Evolutionary conservation across 495 filamentous ascomycete species (phyloP), one percentile per base, ranked within the genome.

Genomic region (Aspergillus leporis): DNA sequence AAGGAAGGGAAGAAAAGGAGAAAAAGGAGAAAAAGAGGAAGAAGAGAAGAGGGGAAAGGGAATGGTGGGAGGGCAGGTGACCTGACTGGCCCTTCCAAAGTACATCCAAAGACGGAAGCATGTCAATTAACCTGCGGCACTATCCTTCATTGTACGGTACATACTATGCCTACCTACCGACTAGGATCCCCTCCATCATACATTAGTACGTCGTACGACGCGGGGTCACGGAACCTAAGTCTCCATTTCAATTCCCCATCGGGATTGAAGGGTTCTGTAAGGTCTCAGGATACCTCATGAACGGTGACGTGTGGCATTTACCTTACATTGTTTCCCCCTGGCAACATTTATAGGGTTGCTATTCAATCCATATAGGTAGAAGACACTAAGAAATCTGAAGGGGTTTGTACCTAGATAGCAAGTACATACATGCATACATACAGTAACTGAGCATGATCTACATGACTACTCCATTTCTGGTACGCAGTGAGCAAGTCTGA

Each of bases 1-100:
- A 66, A 60, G 56, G 59, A 64, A 52, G 50, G 55, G 64, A 56
- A 52, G 40, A 46, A 51, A 41, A 49, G 55, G 62, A 57, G 64
- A 58, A 55, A 67, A 53, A 55, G 45, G 50, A 60, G 53, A 51
- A 61, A 55, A 56, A 34, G 46, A 64, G 54, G 45, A 45, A 50
- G 36, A 49, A n/a, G 57, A 57, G 53, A 63, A 60, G 53, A 61
- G 51, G 41, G 63, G 62, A 65, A 62, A 58, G 55, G 63, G 55
- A 66, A 51, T 28, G 58, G 61, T 55, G 53, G 59, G 60, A 55
- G 61, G 51, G 71, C 69, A 73, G 68, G 73, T 74, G 75, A 74
- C 66, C 63, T 65, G 51, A 50, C 53, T 60, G 61, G 60, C 51
- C 63, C 66, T 58, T 25, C 47, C 58, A 25, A 56, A 56, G 34